Conservation (phyloP, 345 rosid genomes). For the Sonneratia caseolaris region DNA sequence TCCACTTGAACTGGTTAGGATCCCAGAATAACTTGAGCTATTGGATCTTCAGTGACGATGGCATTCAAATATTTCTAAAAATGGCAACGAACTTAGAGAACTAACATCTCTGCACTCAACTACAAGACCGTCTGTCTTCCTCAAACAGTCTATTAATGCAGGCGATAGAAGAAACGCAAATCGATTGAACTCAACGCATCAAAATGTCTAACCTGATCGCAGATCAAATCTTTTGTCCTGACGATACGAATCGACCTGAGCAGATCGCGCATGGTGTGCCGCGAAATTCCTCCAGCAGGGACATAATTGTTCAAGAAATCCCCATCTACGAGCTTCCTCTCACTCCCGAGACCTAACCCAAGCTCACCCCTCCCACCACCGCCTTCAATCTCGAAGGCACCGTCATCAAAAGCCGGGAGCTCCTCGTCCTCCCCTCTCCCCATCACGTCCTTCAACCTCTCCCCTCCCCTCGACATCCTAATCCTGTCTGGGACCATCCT, state of each 20-base stretch:
- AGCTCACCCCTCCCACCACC: conserved; percentile 9
- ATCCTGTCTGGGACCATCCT: conserved; percentile 69
- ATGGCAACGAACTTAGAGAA: background rate
- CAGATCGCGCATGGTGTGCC: conserved; percentile 59
- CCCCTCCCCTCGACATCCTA: conserved; percentile 69
- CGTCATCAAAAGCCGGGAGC: conserved; percentile 54
- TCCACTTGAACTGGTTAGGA: background rate
- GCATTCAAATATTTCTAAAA: background rate
- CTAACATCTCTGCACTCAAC: background rate
- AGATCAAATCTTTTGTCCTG: conserved; percentile 31
- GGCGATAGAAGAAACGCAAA: background rate
- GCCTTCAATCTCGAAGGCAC: conserved; percentile 60
- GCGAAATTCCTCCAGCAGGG: conserved; percentile 31
- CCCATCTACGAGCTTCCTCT: conserved; percentile 32
- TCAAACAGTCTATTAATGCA: background rate
- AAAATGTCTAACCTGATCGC: conserved; percentile 52
- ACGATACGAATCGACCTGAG: conserved; percentile 52
- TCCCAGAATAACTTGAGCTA: background rate
- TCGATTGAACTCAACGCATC: background rate
- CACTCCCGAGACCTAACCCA: conserved; percentile 13
- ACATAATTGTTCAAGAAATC: conserved; percentile 38
- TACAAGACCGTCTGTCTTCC: background rate
- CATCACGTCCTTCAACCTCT: conserved; percentile 56
- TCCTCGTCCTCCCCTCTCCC: conserved; percentile 75
- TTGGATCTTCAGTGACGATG: background rate